phyloP scores from a whole-genome alignment of 345 rosid species.

The Arabis hirsuta region DNA sequence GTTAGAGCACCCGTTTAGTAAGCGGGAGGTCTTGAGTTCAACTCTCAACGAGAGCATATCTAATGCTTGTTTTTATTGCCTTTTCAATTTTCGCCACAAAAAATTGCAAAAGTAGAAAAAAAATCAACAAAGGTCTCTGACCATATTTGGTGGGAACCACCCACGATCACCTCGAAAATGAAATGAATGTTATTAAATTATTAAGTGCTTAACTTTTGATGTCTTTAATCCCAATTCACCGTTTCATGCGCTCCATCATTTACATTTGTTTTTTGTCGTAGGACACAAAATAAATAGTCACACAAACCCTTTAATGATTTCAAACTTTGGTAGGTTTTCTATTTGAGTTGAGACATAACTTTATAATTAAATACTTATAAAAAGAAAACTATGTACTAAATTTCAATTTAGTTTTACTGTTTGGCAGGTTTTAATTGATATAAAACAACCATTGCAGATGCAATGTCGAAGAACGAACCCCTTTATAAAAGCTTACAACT shows the following conservation, averaged over 20 bases:
- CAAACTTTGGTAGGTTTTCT: slow-evolving; percentile 22
- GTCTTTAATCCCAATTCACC: slow-evolving; percentile 27
- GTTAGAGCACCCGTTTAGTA: slow-evolving; percentile 98
- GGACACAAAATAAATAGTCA: not conserved
- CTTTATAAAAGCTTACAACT: slow-evolving; percentile 36
- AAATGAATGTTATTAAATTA: no score
- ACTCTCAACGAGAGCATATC: slow-evolving; percentile 83
- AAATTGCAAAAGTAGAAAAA: not conserved
- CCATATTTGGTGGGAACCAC: slow-evolving; percentile 10
- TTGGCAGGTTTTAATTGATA: slow-evolving; percentile 19
- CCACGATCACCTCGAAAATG: slow-evolving; percentile 1
- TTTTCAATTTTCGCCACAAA: not conserved
- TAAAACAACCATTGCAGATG: slow-evolving; percentile 11
- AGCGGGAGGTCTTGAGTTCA: slow-evolving; percentile 99
- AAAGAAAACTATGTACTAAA: slow-evolving; percentile 1
- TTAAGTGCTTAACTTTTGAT: not conserved
- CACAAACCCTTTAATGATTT: slow-evolving; percentile 20
- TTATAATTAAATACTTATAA: not conserved
- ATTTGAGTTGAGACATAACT: slow-evolving; percentile 19
- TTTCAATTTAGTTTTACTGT: slow-evolving; percentile 12
- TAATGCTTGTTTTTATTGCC: not conserved
- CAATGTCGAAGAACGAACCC: slow-evolving; percentile 27
- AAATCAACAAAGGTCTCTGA: not conserved
- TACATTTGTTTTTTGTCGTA: not conserved
- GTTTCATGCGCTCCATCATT: slow-evolving; percentile 34